These are phyloP conservation scores for Trichoderma atroviride DNA, from an alignment of 2,329 filamentous ascomycete genomes.

Conservation along the genomic window DNA sequence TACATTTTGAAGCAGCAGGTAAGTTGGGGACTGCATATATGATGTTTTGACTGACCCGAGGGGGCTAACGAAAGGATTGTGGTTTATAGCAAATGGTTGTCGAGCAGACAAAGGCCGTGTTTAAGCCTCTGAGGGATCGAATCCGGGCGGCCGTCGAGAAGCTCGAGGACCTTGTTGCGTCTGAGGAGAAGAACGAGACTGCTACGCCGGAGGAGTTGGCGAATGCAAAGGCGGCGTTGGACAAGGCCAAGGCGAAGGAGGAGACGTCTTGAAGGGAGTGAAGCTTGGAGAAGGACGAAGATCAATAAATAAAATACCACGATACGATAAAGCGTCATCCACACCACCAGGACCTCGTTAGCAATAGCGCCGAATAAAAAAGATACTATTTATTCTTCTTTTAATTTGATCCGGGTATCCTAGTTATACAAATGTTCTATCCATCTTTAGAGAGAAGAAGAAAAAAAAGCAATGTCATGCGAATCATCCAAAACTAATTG, in stretches of 20 bases:
- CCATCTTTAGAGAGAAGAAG: background rate
- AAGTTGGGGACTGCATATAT: conserved; percentile 34
- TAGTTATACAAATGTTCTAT: conserved; percentile 29
- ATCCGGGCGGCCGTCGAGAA: conserved; percentile 72
- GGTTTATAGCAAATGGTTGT: conserved; percentile 68
- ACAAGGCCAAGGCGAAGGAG: conserved; percentile 46
- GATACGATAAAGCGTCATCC: background rate
- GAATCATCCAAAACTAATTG: conserved; percentile 36
- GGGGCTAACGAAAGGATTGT: background rate
- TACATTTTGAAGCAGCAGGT: conserved; percentile 89
- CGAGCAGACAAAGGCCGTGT: conserved; percentile 85
- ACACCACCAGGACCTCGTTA: conserved; percentile 6
- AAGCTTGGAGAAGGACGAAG: background rate
- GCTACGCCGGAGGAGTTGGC: conserved; percentile 52
- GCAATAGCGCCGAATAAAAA: background rate
- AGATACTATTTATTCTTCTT: background rate
- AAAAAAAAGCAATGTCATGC: background rate
- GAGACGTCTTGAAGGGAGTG: conserved; percentile 26
- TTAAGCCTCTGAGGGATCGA: conserved; percentile 70
- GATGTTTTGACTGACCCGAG: background rate
- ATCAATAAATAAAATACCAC: background rate
- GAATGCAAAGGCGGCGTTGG: conserved; percentile 58
- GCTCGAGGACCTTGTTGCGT: conserved; percentile 75
- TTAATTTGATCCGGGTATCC: conserved; percentile 29
- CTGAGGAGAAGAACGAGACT: conserved; percentile 52